Evolutionary conservation across 2,329 filamentous ascomycete species (phyloP).

Genomic region (Monosporascus sp.): DNA sequence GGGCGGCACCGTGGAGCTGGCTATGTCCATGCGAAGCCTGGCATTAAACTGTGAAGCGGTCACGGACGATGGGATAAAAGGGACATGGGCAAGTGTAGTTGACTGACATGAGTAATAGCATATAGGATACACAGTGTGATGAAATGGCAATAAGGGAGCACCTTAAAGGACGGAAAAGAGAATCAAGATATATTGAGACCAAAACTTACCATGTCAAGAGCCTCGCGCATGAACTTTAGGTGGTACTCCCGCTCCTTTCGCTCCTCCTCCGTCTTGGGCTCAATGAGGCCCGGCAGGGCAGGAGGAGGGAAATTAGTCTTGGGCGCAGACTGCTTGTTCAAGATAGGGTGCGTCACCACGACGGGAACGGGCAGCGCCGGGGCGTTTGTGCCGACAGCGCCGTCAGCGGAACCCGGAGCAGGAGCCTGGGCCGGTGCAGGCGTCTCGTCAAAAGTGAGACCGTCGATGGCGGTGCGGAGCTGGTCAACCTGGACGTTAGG

Average conservation of each 20-base stretch:
- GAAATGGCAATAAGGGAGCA: background rate
- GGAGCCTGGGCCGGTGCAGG: conserved; percentile 3
- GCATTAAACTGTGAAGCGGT: too few relatives aligned
- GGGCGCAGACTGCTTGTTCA: conserved; percentile 10
- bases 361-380: conserved; percentile 20
- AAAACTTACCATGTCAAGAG: conserved; percentile 71
- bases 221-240: conserved; percentile 72
- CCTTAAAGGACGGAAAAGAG: background rate
- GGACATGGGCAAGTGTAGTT: too few relatives aligned
- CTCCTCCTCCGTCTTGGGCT: conserved; percentile 28
- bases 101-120: too few relatives aligned
- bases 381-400: conserved; percentile 15
- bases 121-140: background rate
- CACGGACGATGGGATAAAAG: too few relatives aligned
- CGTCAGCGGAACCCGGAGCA: conserved; percentile 11
- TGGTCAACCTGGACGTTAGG: conserved; percentile 9
- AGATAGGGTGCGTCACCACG: conserved; percentile 18
- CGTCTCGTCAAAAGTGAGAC: conserved; percentile 19
- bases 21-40: too few relatives aligned
- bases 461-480: conserved; percentile 12
- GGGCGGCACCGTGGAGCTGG: too few relatives aligned
- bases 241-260: conserved; percentile 40
- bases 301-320: conserved; percentile 11
- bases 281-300: conserved; percentile 26
- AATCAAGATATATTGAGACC: background rate